phyloP scores from a whole-genome alignment of 2,329 filamentous ascomycete species.

The Clarireedia sp. region DNA sequence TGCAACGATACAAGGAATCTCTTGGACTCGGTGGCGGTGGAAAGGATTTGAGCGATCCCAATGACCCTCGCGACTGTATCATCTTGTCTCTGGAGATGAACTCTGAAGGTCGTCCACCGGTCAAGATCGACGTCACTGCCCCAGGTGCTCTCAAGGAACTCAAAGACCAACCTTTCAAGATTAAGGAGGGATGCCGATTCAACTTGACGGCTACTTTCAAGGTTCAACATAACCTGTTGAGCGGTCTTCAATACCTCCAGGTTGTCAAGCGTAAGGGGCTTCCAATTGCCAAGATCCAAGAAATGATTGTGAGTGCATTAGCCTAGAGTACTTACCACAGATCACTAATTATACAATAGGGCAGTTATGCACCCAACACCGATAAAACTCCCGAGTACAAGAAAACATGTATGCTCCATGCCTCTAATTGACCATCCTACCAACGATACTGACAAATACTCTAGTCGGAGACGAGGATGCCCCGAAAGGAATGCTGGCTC shows the following conservation, averaged over 20 bases:
- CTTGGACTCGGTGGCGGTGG: slow-evolving; percentile 73
- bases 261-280: slow-evolving; percentile 85
- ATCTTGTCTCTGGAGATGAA: slow-evolving; percentile 88
- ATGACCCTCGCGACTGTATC: slow-evolving; percentile 83
- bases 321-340: background rate
- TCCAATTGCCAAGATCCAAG: slow-evolving; percentile 82
- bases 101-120: slow-evolving; percentile 71
- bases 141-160: slow-evolving; percentile 68
- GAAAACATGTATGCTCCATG: slow-evolving; percentile 71
- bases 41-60: slow-evolving; percentile 64
- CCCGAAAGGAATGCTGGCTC: slow-evolving; percentile 80
- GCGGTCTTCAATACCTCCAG: slow-evolving; percentile 92
- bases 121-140: slow-evolving; percentile 77
- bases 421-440: background rate
- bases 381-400: slow-evolving; percentile 76
- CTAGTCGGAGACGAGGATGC: slow-evolving; percentile 86
- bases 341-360: slow-evolving; percentile 40
- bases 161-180: slow-evolving; percentile 89
- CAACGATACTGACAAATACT: background rate
- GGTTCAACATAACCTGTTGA: slow-evolving; percentile 94
- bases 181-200: slow-evolving; percentile 92
- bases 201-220: slow-evolving; percentile 92
- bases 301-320: slow-evolving; percentile 79
- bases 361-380: slow-evolving; percentile 89
- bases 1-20: slow-evolving; percentile 96